Conservation (phyloP, 2,329 filamentous ascomycete genomes). For the Colletotrichum endophyticum region DNA sequence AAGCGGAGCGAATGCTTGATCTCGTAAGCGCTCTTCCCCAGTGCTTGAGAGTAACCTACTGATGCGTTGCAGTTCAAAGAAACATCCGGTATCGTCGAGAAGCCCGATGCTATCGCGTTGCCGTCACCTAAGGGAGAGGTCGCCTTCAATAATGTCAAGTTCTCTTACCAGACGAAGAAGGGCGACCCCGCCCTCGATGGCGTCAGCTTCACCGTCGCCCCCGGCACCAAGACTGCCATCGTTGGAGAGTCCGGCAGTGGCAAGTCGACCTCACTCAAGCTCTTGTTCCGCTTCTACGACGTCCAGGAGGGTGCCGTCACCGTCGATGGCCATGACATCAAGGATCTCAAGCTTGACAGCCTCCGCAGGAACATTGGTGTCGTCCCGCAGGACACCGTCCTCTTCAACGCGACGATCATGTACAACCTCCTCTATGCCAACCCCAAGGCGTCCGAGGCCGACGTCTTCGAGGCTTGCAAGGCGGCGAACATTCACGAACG, state of each 20-base stretch:
- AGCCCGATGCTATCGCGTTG: conserved; percentile 38
- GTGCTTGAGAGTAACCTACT: neutral
- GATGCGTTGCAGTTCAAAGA: conserved; percentile 42
- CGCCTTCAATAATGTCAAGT: conserved; percentile 45
- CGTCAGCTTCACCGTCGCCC: conserved; percentile 45
- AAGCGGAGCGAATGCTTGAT: conserved; percentile 50
- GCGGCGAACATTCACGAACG: conserved; percentile 60
- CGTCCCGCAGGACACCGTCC: conserved; percentile 48
- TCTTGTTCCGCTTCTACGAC: conserved; percentile 58
- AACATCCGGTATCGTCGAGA: conserved; percentile 46
- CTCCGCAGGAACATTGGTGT: conserved; percentile 47
- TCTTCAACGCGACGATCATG: conserved; percentile 61
- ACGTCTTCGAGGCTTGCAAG: conserved; percentile 55
- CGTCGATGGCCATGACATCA: conserved; percentile 50
- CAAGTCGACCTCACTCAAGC: conserved; percentile 53
- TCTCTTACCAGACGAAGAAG: conserved; percentile 45
- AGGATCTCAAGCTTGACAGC: conserved; percentile 43
- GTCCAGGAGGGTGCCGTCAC: conserved; percentile 48
- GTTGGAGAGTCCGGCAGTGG: conserved; percentile 52
- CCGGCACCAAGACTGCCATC: conserved; percentile 50
- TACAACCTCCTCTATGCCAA: conserved; percentile 61
- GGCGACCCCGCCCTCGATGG: conserved; percentile 40
- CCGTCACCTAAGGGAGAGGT: conserved; percentile 40
- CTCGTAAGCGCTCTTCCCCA: conserved; percentile 30
- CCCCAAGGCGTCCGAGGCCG: conserved; percentile 50